Evolutionary conservation across 176 grass and related monocot species (phyloP).

Genomic region (Oryza longistaminata): DNA sequence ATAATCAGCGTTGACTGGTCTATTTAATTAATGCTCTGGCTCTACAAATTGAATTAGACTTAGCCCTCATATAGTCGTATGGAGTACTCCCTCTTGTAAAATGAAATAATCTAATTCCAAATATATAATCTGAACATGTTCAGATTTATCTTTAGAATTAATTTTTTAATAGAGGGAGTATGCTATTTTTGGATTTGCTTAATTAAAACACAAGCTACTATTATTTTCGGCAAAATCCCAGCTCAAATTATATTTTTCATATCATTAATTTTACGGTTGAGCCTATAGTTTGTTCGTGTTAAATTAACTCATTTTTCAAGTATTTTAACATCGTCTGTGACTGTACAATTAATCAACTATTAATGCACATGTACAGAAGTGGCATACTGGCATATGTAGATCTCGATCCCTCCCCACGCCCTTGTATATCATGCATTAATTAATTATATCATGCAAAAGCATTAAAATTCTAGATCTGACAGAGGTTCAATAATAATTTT

Average conservation of each 20-base stretch:
- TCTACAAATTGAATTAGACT: conserved; percentile 1
- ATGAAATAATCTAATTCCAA: no score
- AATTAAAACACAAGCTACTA: not conserved
- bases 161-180: no score
- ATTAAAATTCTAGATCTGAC: not conserved
- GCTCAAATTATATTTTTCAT: not conserved
- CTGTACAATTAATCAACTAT: no score
- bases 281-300: not conserved
- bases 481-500: not conserved
- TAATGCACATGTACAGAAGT: no score
- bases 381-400: no score
- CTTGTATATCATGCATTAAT: no score
- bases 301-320: not conserved
- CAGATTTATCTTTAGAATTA: no score
- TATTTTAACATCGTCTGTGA: not conserved
- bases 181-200: not conserved
- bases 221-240: not conserved
- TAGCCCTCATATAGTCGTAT: not conserved
- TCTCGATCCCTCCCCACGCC: no score
- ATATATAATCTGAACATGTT: no score
- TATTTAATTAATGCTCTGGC: not conserved
- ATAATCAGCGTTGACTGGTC: not conserved
- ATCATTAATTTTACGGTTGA: not conserved
- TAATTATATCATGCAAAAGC: not conserved
- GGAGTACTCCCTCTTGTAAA: no score